phyloP scores from a whole-genome alignment of 345 rosid genomes.

The Lepidium aucheri region DNA sequence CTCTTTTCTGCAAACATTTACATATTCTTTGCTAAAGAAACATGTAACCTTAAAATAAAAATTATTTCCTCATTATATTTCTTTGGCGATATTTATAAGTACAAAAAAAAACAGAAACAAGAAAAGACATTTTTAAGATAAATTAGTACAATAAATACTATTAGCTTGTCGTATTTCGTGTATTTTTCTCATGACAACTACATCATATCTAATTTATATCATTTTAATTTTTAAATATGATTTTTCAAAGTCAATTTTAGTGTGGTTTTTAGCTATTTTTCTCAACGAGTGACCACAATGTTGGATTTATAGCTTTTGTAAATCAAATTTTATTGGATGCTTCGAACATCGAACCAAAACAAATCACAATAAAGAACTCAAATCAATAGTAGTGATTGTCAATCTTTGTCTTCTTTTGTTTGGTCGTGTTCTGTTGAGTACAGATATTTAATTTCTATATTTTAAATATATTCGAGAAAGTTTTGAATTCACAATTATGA shows the following conservation, averaged over 20 bases:
- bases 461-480: neutral
- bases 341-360: constrained; percentile 6
- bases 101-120: neutral
- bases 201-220: neutral
- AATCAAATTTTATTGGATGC: constrained; percentile 20
- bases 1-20: too few species aligned
- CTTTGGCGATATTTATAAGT: neutral
- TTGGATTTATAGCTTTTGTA: neutral
- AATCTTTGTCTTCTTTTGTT: constrained; percentile 14
- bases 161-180: neutral
- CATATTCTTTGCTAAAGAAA: too few species aligned
- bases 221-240: neutral
- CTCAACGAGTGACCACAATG: neutral
- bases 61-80: too few species aligned
- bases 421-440: constrained; percentile 7
- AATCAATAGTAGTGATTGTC: neutral
- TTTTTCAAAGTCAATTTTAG: neutral
- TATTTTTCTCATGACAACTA: neutral
- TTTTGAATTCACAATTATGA: constrained; percentile 4
- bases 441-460: constrained; percentile 10
- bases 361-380: neutral
- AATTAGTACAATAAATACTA: too few species aligned
- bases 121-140: too few species aligned
- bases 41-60: too few species aligned
- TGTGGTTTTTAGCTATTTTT: neutral